A percentile compares a stretch with the other conserved stretches of the same genome.
Evolutionary conservation across 306 rosid genomes (phyloP).

Genomic region (Corylus avellana): DNA sequence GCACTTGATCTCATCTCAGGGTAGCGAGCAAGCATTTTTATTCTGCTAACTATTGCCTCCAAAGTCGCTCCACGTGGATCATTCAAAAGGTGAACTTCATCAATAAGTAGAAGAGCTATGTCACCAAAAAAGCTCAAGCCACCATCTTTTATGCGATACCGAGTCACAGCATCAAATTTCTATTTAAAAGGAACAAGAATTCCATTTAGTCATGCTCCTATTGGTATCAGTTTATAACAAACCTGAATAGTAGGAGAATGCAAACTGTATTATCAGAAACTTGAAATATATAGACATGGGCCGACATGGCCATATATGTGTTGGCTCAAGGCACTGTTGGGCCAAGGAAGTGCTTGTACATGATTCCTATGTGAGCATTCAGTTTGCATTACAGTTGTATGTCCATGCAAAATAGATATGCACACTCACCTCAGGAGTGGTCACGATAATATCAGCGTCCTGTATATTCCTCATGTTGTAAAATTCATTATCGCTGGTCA

Average conservation of each 20-base stretch:
- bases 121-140: constrained; percentile 93
- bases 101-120: constrained; percentile 85
- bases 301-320: neutral
- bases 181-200: constrained; percentile 30
- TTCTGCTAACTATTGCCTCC: constrained; percentile 94
- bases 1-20: constrained; percentile 72
- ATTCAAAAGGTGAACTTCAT: constrained; percentile 94
- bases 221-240: constrained; percentile 24
- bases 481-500: constrained; percentile 87
- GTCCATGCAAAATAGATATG: constrained; percentile 18
- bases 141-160: constrained; percentile 73
- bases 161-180: constrained; percentile 97
- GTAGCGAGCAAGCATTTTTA: constrained; percentile 75
- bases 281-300: neutral
- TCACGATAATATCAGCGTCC: constrained; percentile 89
- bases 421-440: constrained; percentile 90
- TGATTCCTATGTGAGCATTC: neutral
- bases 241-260: neutral
- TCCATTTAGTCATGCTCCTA: constrained; percentile 32
- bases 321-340: neutral
- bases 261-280: neutral
- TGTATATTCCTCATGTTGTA: constrained; percentile 69
- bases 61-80: constrained; percentile 97
- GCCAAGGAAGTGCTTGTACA: neutral
- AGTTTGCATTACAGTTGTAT: neutral